Evolutionary conservation across 441 rosid genomes (phyloP).

Genomic region (Erodium moschatum): DNA sequence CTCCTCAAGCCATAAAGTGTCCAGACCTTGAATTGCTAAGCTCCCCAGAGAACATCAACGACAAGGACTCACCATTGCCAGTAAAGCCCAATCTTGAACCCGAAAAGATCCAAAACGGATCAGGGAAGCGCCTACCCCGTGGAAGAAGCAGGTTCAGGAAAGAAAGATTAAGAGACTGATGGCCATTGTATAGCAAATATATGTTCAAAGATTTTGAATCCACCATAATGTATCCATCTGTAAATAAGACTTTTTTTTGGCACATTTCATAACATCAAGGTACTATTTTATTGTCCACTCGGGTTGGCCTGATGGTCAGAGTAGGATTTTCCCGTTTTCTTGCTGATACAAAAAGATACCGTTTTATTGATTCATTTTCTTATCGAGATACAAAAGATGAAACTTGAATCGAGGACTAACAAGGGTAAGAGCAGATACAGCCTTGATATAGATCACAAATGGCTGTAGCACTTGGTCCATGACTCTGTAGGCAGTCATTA

Average conservation of each 20-base stretch:
- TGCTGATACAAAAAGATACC: neutral
- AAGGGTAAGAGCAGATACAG: neutral
- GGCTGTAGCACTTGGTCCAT: neutral
- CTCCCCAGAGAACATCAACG: no score
- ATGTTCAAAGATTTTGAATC: neutral
- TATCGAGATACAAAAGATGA: neutral
- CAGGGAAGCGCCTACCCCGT: constrained; percentile 23
- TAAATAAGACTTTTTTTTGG: neutral
- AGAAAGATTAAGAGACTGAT: neutral
- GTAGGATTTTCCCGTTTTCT: no score
- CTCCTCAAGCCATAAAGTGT: constrained; percentile 20
- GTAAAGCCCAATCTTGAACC: constrained; percentile 14
- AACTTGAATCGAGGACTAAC: neutral
- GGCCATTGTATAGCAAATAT: neutral
- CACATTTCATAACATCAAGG: neutral
- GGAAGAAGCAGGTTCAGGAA: constrained; percentile 13
- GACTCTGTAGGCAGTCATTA: neutral
- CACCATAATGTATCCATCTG: neutral
- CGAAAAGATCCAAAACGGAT: constrained; percentile 8
- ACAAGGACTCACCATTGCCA: constrained; percentile 1
- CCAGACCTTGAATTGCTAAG: neutral
- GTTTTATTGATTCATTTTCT: neutral
- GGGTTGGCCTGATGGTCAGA: no score
- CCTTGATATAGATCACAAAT: neutral
- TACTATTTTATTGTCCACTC: neutral